phyloP scores from a whole-genome alignment of 352 stramenopile genomes.

The Elongisporangium undulatum region DNA sequence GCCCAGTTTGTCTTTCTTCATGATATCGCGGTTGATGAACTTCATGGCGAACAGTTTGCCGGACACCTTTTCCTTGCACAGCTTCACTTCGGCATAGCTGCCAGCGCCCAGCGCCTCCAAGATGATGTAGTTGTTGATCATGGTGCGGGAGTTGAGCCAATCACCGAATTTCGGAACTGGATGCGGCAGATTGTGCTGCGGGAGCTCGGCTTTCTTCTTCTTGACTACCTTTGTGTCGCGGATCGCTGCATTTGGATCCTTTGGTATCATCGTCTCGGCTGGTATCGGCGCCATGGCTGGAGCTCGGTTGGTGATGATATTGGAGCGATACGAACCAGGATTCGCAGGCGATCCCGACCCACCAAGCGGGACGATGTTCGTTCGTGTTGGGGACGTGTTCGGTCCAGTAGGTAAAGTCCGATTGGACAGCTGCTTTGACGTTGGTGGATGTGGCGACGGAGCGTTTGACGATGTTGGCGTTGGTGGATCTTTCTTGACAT shows the following conservation, averaged over 20 bases:
- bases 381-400: background rate
- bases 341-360: background rate
- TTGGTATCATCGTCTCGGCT: conserved; percentile 3
- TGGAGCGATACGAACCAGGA: conserved; percentile 29
- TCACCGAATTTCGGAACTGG: conserved; percentile 78
- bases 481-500: conserved; percentile 1
- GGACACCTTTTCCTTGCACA: conserved; percentile 80
- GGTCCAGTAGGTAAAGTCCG: background rate
- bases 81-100: conserved; percentile 89
- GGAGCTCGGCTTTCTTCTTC: conserved; percentile 75
- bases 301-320: conserved; percentile 32
- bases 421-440: conserved; percentile 26
- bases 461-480: background rate
- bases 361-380: background rate
- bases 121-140: conserved; percentile 95
- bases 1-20: conserved; percentile 81
- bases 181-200: conserved; percentile 70
- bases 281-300: conserved; percentile 34
- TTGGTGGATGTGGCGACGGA: conserved; percentile 13
- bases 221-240: conserved; percentile 79
- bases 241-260: conserved; percentile 21
- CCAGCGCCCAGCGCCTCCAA: conserved; percentile 80
- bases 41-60: conserved; percentile 83
- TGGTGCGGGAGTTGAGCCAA: conserved; percentile 82
- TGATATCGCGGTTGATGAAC: conserved; percentile 85